Conservation (phyloP, 2,329 filamentous ascomycete genomes). For the Metarhizium guizhouense region DNA sequence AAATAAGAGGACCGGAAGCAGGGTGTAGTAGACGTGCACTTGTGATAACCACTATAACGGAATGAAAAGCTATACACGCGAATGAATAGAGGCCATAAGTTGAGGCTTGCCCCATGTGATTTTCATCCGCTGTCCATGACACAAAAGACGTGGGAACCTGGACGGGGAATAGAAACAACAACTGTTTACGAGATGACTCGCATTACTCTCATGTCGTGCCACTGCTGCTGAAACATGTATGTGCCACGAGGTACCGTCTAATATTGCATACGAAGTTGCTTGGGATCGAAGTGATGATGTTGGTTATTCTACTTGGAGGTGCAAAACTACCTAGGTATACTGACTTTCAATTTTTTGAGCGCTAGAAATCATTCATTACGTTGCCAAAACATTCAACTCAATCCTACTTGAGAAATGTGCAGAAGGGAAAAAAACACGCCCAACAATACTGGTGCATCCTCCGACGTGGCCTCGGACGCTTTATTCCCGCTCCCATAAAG, state of each 20-base stretch:
- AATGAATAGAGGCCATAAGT: not conserved
- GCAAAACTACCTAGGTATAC: not conserved
- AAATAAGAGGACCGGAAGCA: not conserved
- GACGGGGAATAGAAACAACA: not conserved
- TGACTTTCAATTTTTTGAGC: not conserved
- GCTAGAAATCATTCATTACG: not conserved
- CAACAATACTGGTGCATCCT: not conserved
- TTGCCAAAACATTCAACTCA: not conserved
- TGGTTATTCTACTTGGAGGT: not conserved
- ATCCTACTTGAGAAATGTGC: not conserved
- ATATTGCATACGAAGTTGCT: not conserved
- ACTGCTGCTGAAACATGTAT: conserved; percentile 2
- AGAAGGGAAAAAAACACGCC: not conserved
- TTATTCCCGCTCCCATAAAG: not conserved
- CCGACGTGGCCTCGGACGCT: not conserved
- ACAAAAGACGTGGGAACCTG: not conserved
- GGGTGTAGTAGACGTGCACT: not conserved
- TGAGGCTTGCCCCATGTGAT: not conserved
- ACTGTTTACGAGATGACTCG: conserved; percentile 4
- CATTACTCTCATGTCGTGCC: conserved; percentile 2
- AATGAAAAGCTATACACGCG: not conserved
- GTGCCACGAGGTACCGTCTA: not conserved
- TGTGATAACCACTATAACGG: not conserved
- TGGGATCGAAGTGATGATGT: conserved; percentile 19
- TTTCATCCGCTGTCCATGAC: not conserved